Conservation (phyloP, 768 basidiomycete genomes). For the Russula olivacea region DNA sequence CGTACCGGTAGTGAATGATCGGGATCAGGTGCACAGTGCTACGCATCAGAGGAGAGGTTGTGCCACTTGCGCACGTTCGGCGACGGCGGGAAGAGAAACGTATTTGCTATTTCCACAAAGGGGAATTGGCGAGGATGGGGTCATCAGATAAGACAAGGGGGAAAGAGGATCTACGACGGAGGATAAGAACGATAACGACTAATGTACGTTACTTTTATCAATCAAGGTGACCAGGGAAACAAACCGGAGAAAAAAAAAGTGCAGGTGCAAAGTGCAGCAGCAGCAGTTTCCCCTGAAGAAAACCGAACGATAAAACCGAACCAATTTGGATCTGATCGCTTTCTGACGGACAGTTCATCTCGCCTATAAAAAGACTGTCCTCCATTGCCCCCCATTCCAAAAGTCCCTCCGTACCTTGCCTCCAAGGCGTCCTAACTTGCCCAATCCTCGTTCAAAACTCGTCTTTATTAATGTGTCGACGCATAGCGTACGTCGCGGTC, state of each 20-base stretch:
- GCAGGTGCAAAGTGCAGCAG: neutral
- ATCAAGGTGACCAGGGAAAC: neutral
- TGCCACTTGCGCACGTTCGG: neutral
- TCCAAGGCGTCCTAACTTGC: neutral
- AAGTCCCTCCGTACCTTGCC: slow-evolving; percentile 10
- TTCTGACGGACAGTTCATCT: neutral
- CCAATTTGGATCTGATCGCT: slow-evolving; percentile 16
- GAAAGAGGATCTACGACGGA: neutral
- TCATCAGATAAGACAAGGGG: slow-evolving; percentile 11
- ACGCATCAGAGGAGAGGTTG: neutral
- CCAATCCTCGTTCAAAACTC: neutral
- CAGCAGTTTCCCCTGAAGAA: neutral
- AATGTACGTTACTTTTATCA: neutral
- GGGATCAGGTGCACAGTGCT: neutral
- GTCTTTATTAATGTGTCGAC: slow-evolving; percentile 53
- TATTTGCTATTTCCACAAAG: neutral
- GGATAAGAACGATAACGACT: neutral
- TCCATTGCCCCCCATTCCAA: neutral
- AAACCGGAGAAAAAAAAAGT: neutral
- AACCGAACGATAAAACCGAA: slow-evolving; percentile 18
- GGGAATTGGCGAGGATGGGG: neutral
- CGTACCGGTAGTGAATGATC: neutral
- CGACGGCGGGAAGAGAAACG: neutral
- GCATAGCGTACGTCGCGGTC: slow-evolving; percentile 58
- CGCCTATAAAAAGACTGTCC: slow-evolving; percentile 15